Evolutionary conservation across 805 yeast species (phyloP), one percentile per base, ranked within the genome.

Genomic region (Wickerhamomyces chaumierensis): DNA sequence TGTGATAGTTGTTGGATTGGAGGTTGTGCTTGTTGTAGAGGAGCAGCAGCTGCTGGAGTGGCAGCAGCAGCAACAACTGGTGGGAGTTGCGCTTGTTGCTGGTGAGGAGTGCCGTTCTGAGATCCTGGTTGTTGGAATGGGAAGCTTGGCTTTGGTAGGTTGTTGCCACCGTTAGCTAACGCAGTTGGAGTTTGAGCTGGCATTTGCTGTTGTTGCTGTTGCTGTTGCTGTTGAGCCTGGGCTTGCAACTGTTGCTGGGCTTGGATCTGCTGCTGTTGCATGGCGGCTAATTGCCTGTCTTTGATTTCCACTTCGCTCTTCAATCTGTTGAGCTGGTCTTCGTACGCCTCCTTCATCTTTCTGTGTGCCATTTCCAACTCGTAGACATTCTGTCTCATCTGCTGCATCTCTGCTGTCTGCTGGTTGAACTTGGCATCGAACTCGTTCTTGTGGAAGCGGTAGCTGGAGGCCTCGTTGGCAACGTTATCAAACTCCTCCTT

Each of bases 281-380:
- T 51, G 13, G 55, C 56, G 14, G 57, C 55, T 33, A 65, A 60
- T 51, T 69, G 67, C 57, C 90, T 71, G 56, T 84, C 94, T 51
- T 88, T 69, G 53, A 71, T 75, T 51, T 86, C 95, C 48, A 90
- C 69, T 57, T 87, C 95, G 46, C 78, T 76, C 60, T 90, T 87
- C 60, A 90, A 71, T 49, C 92, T 71, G 56, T 75, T 66, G 40
- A 92, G 82, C 62, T 90, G 97, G 52, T 84, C 95, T 60, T 90
- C 96, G 62, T 90, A 92, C 35, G 88, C 87, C 55, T 90, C 96
- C 63, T 90, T 88, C 73, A 92, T 83, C 57, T 85, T 84, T 50
- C 95, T 73, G 65, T 90, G 97, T 31, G 95, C 90, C 72, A 81
- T 74, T 60, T 90, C 96, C 52, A 90, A 72, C 57, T 92, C 97